Conservation (phyloP, 805 yeast species). For the Yarrowia keelungensis region DNA sequence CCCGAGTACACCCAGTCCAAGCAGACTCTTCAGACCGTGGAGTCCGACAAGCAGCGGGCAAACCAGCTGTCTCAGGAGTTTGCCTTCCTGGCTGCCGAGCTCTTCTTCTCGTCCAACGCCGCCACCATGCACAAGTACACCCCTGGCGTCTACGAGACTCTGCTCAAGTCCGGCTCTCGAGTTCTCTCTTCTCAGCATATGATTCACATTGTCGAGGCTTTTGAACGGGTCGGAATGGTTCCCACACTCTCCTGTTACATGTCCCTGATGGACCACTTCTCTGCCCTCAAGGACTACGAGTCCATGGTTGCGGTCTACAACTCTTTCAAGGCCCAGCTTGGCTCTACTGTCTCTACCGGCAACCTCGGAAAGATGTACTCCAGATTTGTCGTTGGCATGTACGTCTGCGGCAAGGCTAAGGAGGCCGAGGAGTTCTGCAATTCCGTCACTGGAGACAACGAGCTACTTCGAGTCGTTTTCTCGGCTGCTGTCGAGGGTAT, state of each 20-base stretch:
- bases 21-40: background rate
- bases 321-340: conserved; percentile 2
- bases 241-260: conserved; percentile 26
- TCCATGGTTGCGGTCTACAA: conserved; percentile 27
- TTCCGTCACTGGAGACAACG: conserved; percentile 14
- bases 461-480: conserved; percentile 4
- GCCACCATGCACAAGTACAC: conserved; percentile 27
- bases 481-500: conserved; percentile 18
- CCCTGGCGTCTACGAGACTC: conserved; percentile 11
- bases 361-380: conserved; percentile 21
- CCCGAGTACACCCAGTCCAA: conserved; percentile 31
- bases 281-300: conserved; percentile 3
- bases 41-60: background rate
- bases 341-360: background rate
- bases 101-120: conserved; percentile 30
- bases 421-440: conserved; percentile 23
- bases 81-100: conserved; percentile 14
- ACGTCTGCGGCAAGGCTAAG: background rate
- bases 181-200: conserved; percentile 13
- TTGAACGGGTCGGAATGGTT: conserved; percentile 5
- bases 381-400: conserved; percentile 24
- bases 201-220: conserved; percentile 6
- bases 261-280: conserved; percentile 37
- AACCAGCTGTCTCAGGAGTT: conserved; percentile 1
- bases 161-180: conserved; percentile 11